These are phyloP conservation scores for Dunaliella primolecta DNA, from an alignment of 139 green algal species.

Conservation along the genomic window DNA sequence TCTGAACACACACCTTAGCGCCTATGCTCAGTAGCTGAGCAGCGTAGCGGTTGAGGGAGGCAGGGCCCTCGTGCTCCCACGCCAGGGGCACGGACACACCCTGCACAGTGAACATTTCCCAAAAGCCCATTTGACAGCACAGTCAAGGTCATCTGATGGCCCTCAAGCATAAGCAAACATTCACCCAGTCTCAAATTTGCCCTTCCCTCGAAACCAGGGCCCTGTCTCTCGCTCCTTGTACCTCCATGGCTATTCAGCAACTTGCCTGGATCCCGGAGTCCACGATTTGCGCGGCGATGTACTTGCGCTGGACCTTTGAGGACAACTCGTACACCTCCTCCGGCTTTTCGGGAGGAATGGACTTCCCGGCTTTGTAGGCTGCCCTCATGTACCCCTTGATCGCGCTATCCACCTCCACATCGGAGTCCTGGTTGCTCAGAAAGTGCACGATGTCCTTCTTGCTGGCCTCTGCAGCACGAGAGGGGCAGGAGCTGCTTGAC, in stretches of 20 bases:
- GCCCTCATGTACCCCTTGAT: slow-evolving; percentile 33
- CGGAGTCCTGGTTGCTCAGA: slow-evolving; percentile 31
- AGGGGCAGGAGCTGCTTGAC: no score
- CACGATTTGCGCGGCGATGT: slow-evolving; percentile 49
- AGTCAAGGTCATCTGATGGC: no score
- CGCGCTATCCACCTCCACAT: slow-evolving; percentile 30
- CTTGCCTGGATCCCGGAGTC: slow-evolving; percentile 52
- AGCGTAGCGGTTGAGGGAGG: slow-evolving; percentile 54
- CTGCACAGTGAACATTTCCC: no score
- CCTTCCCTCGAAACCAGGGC: no score
- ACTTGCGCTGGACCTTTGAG: slow-evolving; percentile 55
- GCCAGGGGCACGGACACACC: slow-evolving; percentile 41
- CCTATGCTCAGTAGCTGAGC: slow-evolving; percentile 42
- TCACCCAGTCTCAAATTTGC: no score
- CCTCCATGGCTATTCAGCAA: no score
- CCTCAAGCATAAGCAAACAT: no score
- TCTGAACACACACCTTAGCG: slow-evolving; percentile 40
- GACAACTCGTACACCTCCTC: slow-evolving; percentile 36
- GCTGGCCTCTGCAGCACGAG: slow-evolving; percentile 29
- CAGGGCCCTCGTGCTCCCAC: slow-evolving; percentile 24
- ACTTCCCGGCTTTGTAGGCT: slow-evolving; percentile 22
- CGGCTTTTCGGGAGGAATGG: slow-evolving; percentile 11
- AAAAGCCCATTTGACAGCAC: no score
- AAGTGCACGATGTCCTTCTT: slow-evolving; percentile 41
- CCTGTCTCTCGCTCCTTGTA: no score